Base-by-base conservation (phyloP, 2,329 filamentous ascomycete genomes). In the Fusarium humuli region DNA sequence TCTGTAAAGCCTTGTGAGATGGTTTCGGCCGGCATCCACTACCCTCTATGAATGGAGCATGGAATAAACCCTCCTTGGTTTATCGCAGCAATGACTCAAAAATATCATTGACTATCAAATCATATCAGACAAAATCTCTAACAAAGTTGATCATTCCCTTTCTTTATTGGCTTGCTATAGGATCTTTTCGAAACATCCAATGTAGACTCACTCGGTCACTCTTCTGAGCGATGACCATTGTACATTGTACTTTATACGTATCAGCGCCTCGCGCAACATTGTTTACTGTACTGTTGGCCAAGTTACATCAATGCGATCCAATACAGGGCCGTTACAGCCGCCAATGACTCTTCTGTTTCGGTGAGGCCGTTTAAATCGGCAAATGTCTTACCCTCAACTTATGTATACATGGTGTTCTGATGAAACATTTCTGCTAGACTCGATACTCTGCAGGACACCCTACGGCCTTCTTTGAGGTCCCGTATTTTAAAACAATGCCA, bases 1-100 rank as follows among this genome's bases (percentile, higher is more conserved):
- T 22, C 22, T 22, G 22, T 23, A 23, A 23, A 23, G 23, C 23
- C 23, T 23, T 23, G 5, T 23, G 23, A 23, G 23, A 23, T 65
- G 50, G 45, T 50, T 70, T 70, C 63, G 58, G 67, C 14, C 34
- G 23, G n/a, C 54, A 59, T 70, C 67, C 57, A 70, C 62, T 52
- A 48, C 42, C 18, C 45, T 71, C 67, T 55, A 70, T 64, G 59
- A 47, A 53, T 40, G 63, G 54, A 55, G 52, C 60, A 50, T 27
- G 25, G 25, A 27, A 27, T 27, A 27, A 10, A 27, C 25, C 23
- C 23, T 23, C 23, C 23, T 23, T 23, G 23, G 25, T 27, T 27
- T 27, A 10, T 27, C 25, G 25, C 49, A 52, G 27, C 49, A 52
- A 14, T 27, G 30, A 37, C 30, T 27, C 9, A 22, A 40, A 40